These are phyloP conservation scores for Rutstroemia sp. DNA, from an alignment of 2,329 filamentous ascomycete species.

Conservation along the genomic window DNA sequence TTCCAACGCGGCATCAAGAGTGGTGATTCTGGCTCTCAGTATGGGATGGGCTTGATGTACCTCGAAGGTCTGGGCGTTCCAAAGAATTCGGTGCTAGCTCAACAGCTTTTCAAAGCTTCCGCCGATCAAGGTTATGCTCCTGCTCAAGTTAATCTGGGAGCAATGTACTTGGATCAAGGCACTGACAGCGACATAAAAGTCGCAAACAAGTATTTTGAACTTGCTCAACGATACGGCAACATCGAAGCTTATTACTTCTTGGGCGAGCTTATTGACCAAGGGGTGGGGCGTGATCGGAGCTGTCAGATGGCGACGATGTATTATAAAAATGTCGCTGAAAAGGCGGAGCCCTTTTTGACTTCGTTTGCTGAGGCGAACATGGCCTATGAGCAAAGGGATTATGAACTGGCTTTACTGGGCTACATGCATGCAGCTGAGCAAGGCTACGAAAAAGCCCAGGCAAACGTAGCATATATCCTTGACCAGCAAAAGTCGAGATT, in stretches of 20 bases:
- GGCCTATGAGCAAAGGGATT: slow-evolving; percentile 56
- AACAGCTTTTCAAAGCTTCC: slow-evolving; percentile 57
- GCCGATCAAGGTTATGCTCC: slow-evolving; percentile 61
- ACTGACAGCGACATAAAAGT: slow-evolving; percentile 33
- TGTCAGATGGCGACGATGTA: slow-evolving; percentile 61
- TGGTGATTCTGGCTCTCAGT: slow-evolving; percentile 61
- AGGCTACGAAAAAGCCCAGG: slow-evolving; percentile 62
- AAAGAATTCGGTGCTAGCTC: slow-evolving; percentile 52
- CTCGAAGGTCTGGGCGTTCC: slow-evolving; percentile 58
- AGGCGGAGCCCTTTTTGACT: slow-evolving; percentile 48
- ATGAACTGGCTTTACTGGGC: slow-evolving; percentile 55
- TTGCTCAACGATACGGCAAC: slow-evolving; percentile 59
- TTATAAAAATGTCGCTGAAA: slow-evolving; percentile 56
- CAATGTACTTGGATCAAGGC: slow-evolving; percentile 63
- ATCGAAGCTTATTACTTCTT: slow-evolving; percentile 70
- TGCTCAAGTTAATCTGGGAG: slow-evolving; percentile 59
- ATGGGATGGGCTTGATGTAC: slow-evolving; percentile 64
- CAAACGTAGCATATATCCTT: slow-evolving; percentile 65
- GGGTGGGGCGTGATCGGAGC: slow-evolving; percentile 56
- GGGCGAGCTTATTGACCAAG: slow-evolving; percentile 59
- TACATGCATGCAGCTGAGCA: slow-evolving; percentile 71
- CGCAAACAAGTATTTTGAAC: slow-evolving; percentile 62
- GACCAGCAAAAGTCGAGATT: slow-evolving; percentile 53
- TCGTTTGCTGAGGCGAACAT: slow-evolving; percentile 60
- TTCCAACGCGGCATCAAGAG: slow-evolving; percentile 56